Conservation (phyloP, 2,329 filamentous ascomycete species). For the Alternaria postmessia region DNA sequence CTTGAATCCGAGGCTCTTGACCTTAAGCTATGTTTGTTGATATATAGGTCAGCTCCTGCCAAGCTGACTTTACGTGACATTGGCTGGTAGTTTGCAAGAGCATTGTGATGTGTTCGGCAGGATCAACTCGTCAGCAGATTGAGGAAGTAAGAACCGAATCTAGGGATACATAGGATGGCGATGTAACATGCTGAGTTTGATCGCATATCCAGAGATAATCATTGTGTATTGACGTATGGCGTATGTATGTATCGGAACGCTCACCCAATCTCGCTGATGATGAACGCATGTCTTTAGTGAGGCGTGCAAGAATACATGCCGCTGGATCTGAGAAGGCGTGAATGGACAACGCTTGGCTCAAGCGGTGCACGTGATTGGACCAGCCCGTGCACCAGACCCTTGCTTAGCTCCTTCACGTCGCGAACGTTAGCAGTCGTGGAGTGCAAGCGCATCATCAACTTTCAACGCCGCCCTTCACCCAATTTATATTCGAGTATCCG, state of each 20-base stretch:
- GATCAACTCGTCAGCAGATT: neutral
- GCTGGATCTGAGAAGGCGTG: neutral
- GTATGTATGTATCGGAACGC: neutral
- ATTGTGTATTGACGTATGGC: neutral
- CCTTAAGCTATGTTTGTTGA: conserved; percentile 21
- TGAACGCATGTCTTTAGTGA: neutral
- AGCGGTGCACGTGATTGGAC: conserved; percentile 9
- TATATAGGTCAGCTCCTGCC: conserved; percentile 15
- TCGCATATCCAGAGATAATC: neutral
- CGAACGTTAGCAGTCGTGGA: conserved; percentile 16
- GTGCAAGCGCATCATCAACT: conserved; percentile 10
- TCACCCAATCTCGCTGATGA: neutral
- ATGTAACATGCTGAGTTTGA: neutral
- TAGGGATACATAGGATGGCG: neutral
- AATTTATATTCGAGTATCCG: neutral
- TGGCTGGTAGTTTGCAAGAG: conserved; percentile 4
- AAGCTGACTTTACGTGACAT: neutral
- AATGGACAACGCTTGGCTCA: neutral
- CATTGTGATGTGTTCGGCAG: neutral
- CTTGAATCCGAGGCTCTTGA: conserved; percentile 8
- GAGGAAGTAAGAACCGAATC: neutral
- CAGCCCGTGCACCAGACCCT: conserved; percentile 19
- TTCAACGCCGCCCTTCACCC: conserved; percentile 11
- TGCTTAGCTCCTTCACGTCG: conserved; percentile 29
- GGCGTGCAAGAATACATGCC: neutral